phyloP scores from a whole-genome alignment of 768 basidiomycete genomes.

The Lactarius akahatsu region DNA sequence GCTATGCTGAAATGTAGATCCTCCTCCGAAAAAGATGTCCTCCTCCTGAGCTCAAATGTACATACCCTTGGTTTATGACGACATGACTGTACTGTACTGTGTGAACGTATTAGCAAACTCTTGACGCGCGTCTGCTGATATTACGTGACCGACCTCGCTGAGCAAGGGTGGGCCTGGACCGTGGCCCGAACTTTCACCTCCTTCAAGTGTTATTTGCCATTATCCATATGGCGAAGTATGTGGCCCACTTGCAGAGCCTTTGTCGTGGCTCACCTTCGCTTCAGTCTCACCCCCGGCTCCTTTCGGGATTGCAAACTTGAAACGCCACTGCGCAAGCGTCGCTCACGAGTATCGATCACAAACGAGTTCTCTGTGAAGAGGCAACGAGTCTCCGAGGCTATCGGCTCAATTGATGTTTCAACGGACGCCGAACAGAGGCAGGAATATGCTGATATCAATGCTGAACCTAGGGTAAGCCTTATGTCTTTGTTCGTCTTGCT shows the following conservation, averaged over 20 bases:
- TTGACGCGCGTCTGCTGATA: too few relatives aligned
- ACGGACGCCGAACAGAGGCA: conserved; percentile 14
- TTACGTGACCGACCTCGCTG: background rate
- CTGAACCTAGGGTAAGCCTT: conserved; percentile 26
- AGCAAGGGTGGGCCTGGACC: background rate
- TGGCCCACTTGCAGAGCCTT: background rate
- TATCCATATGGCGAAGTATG: conserved; percentile 22
- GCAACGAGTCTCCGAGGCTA: conserved; percentile 27
- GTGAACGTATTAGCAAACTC: too few relatives aligned
- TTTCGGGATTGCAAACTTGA: conserved; percentile 28
- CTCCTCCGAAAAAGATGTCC: too few relatives aligned
- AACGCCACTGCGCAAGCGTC: conserved; percentile 29
- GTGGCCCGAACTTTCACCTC: background rate
- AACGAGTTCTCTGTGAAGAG: conserved; percentile 30
- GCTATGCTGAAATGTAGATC: too few relatives aligned
- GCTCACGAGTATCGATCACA: conserved; percentile 28
- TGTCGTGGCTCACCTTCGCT: background rate
- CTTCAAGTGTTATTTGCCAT: conserved; percentile 2
- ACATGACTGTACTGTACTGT: too few relatives aligned
- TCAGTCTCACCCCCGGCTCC: conserved; percentile 20
- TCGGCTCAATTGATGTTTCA: conserved; percentile 23
- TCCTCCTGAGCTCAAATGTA: too few relatives aligned
- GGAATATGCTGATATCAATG: conserved; percentile 26
- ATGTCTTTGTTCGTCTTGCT: background rate
- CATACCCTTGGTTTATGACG: too few relatives aligned